phyloP scores from a whole-genome alignment of 768 basidiomycete genomes.

The Multifurca ochricompacta region DNA sequence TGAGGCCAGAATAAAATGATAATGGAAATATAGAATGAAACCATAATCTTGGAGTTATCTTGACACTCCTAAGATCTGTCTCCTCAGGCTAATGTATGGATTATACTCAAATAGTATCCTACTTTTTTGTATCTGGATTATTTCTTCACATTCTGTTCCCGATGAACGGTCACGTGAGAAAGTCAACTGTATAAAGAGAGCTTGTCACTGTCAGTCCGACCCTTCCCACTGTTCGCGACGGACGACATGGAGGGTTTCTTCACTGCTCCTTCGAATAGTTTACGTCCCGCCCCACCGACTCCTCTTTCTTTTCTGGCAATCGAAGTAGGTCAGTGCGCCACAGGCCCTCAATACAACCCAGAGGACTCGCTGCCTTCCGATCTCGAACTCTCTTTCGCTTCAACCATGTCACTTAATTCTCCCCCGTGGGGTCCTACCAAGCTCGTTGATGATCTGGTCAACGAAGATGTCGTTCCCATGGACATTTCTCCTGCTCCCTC shows the following conservation, averaged over 20 bases:
- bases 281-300: slow-evolving; percentile 33
- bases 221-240: slow-evolving; percentile 1
- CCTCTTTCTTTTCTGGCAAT: slow-evolving; percentile 37
- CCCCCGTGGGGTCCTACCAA: slow-evolving; percentile 44
- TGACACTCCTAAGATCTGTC: no score
- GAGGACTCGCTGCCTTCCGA: slow-evolving; percentile 70
- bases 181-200: slow-evolving; percentile 16
- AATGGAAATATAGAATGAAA: no score
- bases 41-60: no score
- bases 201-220: background rate
- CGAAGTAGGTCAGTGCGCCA: slow-evolving; percentile 40
- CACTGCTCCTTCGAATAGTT: slow-evolving; percentile 34
- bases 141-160: no score
- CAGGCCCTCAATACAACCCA: slow-evolving; percentile 39
- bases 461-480: slow-evolving; percentile 53
- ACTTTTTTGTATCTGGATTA: no score
- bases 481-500: slow-evolving; percentile 68
- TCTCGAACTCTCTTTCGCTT: slow-evolving; percentile 76
- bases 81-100: no score
- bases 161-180: slow-evolving; percentile 22
- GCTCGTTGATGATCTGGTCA: slow-evolving; percentile 40
- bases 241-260: slow-evolving; percentile 50
- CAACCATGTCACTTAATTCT: slow-evolving; percentile 72
- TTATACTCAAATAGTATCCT: no score
- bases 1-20: no score